Evolutionary conservation across 169 alveolate species (phyloP).

Genomic region (Eimeria falciformis): DNA sequence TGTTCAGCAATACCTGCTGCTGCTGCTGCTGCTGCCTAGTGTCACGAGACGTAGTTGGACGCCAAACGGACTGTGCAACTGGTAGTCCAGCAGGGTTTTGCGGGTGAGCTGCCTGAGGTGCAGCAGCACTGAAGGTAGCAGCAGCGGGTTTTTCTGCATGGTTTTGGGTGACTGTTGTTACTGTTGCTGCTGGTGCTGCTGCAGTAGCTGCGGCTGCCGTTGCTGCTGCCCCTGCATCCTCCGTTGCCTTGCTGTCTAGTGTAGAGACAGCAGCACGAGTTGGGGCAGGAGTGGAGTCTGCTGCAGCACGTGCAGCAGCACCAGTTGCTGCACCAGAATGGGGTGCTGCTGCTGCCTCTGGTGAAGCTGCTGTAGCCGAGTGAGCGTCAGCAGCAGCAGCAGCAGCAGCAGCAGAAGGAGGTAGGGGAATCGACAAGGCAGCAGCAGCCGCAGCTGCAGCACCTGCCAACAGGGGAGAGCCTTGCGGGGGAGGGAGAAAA

Average conservation of each 20-base stretch:
- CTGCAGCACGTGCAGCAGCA: background rate
- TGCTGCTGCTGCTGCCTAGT: background rate
- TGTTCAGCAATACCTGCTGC: background rate
- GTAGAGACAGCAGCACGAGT: too few relatives aligned
- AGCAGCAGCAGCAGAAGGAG: slow-evolving; percentile 56
- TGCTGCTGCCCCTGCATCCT: too few relatives aligned
- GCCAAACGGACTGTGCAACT: too few relatives aligned
- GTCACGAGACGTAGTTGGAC: too few relatives aligned
- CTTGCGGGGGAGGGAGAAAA: slow-evolving; percentile 28
- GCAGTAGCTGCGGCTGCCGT: background rate
- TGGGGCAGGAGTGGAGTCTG: background rate
- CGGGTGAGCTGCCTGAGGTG: too few relatives aligned
- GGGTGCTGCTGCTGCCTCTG: background rate
- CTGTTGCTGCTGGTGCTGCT: background rate
- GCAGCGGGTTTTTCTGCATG: too few relatives aligned
- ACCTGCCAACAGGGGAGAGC: slow-evolving; percentile 37
- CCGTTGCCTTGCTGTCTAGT: background rate
- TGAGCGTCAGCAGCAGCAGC: slow-evolving; percentile 8
- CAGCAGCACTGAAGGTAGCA: too few relatives aligned
- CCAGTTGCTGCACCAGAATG: background rate
- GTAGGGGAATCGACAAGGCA: background rate
- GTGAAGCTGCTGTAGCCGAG: background rate
- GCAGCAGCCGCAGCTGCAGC: slow-evolving; percentile 40
- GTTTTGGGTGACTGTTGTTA: too few relatives aligned
- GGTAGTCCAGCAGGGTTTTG: too few relatives aligned